Conservation (phyloP, 306 rosid species). For the Cicer pinnatifidum region DNA sequence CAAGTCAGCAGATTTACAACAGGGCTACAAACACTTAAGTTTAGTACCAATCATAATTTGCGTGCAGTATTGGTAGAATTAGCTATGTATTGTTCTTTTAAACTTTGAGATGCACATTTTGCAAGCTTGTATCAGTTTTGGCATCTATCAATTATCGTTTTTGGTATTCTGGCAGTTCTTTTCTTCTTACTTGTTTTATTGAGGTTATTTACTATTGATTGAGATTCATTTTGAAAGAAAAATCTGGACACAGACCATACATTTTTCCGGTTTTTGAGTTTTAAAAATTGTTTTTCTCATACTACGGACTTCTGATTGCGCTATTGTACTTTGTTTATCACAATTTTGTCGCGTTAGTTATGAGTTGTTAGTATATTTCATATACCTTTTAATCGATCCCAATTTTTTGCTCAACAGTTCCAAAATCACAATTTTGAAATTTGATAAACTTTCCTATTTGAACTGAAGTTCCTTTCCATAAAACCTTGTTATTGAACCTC, state of each 20-base stretch:
- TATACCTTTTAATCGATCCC: background rate
- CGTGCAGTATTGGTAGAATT: constrained; percentile 35
- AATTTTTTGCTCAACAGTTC: too few relatives aligned
- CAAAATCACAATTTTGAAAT: too few relatives aligned
- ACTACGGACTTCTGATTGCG: background rate
- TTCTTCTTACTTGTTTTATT: background rate
- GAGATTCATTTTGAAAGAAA: background rate
- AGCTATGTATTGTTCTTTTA: constrained; percentile 39
- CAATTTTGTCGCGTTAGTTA: background rate
- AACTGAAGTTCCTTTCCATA: background rate
- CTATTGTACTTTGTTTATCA: background rate
- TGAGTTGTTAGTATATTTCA: background rate
- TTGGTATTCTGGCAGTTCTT: background rate
- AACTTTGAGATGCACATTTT: constrained; percentile 34
- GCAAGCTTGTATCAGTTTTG: constrained; percentile 32
- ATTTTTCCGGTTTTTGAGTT: too few relatives aligned
- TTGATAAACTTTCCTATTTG: background rate
- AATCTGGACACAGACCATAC: too few relatives aligned
- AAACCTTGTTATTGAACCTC: too few relatives aligned
- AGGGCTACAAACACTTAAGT: constrained; percentile 73
- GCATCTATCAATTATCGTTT: constrained; percentile 5
- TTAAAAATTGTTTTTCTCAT: too few relatives aligned
- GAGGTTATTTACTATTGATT: background rate
- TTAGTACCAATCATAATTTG: background rate
- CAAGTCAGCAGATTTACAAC: constrained; percentile 76